A percentile compares a stretch with the other conserved stretches of the same genome.
Conservation (phyloP, 1,139 yeast genomes). For the Kluyveromyces sp. region DNA sequence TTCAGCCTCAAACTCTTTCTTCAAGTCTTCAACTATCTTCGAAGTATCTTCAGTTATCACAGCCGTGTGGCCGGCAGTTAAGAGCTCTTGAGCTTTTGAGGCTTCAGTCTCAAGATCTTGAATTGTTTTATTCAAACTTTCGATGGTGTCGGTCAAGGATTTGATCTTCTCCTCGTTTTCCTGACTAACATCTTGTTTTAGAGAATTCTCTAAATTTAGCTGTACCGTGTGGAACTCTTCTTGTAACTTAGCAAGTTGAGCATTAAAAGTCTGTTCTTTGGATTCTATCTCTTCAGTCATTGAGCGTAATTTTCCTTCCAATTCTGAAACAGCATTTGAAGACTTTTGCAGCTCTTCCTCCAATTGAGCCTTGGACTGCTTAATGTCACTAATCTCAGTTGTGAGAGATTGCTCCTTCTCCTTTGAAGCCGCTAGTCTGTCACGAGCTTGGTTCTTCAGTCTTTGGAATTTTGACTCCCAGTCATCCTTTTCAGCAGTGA, state of each 20-base stretch:
- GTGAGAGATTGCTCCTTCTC: slow-evolving; percentile 25
- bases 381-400: slow-evolving; percentile 15
- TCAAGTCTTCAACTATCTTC: slow-evolving; percentile 13
- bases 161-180: slow-evolving; percentile 13
- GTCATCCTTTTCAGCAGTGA: slow-evolving; percentile 30
- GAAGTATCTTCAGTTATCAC: slow-evolving; percentile 3
- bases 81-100: neutral
- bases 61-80: neutral
- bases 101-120: slow-evolving; percentile 6
- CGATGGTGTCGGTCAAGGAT: slow-evolving; percentile 15
- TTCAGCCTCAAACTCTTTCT: slow-evolving; percentile 23
- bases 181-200: neutral
- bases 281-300: neutral
- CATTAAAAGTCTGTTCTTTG: slow-evolving; percentile 1
- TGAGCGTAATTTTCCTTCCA: slow-evolving; percentile 6
- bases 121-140: slow-evolving; percentile 11
- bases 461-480: slow-evolving; percentile 20
- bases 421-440: slow-evolving; percentile 35
- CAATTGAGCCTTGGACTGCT: slow-evolving; percentile 13
- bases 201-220: slow-evolving; percentile 9
- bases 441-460: slow-evolving; percentile 34
- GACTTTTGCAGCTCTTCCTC: slow-evolving; percentile 13
- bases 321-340: slow-evolving; percentile 8
- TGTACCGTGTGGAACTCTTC: slow-evolving; percentile 16
- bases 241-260: slow-evolving; percentile 3